Evolutionary conservation across 2,329 filamentous ascomycete species (phyloP).

Genomic region (Fusarium anthophilum): DNA sequence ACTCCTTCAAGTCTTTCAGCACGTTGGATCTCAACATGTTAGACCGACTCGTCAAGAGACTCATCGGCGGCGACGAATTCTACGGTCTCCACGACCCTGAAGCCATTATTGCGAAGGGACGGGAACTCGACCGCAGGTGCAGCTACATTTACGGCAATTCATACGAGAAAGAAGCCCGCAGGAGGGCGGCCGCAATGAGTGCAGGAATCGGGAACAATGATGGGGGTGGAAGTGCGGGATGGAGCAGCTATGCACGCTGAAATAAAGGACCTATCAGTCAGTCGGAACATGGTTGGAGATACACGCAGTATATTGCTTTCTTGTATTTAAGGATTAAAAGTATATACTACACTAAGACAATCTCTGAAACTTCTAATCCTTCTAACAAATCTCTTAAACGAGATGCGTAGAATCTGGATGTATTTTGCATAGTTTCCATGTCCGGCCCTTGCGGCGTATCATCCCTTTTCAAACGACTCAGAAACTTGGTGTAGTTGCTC

Average conservation of each 20-base stretch:
- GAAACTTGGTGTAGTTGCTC: neutral
- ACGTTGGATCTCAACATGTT: neutral
- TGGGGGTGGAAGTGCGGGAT: neutral
- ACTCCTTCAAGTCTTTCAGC: neutral
- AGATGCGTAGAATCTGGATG: neutral
- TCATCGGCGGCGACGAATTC: neutral
- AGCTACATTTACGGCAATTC: neutral
- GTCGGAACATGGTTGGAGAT: fast-evolving
- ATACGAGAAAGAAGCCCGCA: neutral
- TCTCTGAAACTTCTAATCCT: neutral
- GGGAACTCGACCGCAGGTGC: neutral
- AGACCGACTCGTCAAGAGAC: neutral
- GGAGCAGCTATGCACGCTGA: neutral
- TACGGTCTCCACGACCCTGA: neutral
- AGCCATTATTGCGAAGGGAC: neutral
- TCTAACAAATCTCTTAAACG: neutral
- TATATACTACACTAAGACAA: neutral
- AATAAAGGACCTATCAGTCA: fast-evolving
- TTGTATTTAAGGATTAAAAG: neutral
- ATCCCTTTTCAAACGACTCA: fast-evolving
- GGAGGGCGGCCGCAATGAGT: fast-evolving
- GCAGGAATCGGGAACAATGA: neutral
- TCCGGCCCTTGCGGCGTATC: fast-evolving
- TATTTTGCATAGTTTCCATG: fast-evolving
- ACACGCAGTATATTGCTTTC: fast-evolving